Evolutionary conservation across 78 protist genomes (phyloP).

Genomic region (Isochrysis galbana): DNA sequence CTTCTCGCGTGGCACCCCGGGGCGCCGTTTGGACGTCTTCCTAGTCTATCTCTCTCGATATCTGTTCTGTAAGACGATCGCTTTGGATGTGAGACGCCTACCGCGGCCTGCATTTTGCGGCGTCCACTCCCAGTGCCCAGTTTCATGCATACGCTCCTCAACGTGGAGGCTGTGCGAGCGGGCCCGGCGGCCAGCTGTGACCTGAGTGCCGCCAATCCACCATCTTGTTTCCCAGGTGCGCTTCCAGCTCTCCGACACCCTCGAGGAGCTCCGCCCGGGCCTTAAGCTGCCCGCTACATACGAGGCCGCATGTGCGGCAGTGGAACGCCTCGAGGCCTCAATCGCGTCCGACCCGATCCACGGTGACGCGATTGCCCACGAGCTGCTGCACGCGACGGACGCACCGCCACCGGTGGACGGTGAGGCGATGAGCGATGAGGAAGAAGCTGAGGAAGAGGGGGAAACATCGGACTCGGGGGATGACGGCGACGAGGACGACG

Average conservation of each 20-base stretch:
- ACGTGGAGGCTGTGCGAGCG: too few relatives aligned
- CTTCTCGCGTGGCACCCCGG: neutral
- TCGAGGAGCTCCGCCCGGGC: neutral
- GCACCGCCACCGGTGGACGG: neutral
- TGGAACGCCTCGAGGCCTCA: neutral
- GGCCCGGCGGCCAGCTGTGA: too few relatives aligned
- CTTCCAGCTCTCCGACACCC: neutral
- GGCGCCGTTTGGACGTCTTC: neutral
- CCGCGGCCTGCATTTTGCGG: too few relatives aligned
- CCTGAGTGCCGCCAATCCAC: too few relatives aligned
- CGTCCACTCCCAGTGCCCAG: too few relatives aligned
- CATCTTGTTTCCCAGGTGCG: too few relatives aligned
- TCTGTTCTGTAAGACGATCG: neutral
- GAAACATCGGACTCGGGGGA: neutral
- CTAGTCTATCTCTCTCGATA: neutral
- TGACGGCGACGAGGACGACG: neutral
- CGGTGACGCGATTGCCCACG: neutral
- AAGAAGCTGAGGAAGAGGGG: neutral
- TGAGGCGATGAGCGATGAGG: neutral
- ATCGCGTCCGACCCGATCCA: neutral
- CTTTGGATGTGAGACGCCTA: too few relatives aligned
- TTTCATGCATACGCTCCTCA: too few relatives aligned
- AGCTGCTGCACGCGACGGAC: neutral
- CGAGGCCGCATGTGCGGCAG: neutral
- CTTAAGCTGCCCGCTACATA: neutral